A percentile compares a stretch with the other conserved stretches of the same genome.
Conservation (phyloP, 2,329 filamentous ascomycete genomes). For the Periglandula ipomoeae region DNA sequence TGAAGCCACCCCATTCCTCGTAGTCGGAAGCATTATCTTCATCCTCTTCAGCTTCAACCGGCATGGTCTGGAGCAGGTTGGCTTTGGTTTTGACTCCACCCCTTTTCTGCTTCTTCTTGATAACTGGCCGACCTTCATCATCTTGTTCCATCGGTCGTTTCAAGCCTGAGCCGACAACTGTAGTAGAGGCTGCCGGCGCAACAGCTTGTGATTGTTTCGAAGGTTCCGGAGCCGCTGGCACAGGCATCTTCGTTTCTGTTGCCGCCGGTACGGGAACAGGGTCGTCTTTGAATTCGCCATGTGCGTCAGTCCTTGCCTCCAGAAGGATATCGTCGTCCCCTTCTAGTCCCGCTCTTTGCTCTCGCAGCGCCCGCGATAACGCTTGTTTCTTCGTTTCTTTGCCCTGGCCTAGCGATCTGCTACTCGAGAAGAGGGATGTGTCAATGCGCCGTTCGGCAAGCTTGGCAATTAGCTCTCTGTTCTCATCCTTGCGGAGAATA, state of each 20-base stretch:
- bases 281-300: constrained; percentile 18
- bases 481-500: constrained; percentile 93
- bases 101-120: constrained; percentile 73
- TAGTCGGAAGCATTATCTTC: constrained; percentile 25
- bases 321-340: constrained; percentile 47
- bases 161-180: constrained; percentile 61
- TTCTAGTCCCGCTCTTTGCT: constrained; percentile 55
- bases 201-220: neutral
- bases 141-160: constrained; percentile 80
- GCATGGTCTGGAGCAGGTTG: constrained; percentile 33
- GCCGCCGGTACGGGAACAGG: no score
- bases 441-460: constrained; percentile 72
- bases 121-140: constrained; percentile 68
- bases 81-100: constrained; percentile 48
- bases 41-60: constrained; percentile 25
- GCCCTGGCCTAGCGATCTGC: constrained; percentile 63
- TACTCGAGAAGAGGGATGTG: constrained; percentile 71
- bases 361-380: constrained; percentile 53
- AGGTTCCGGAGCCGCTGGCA: no score
- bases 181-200: neutral
- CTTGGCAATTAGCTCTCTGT: constrained; percentile 72
- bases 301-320: constrained; percentile 25
- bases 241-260: constrained; percentile 11
- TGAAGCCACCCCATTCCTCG: constrained; percentile 56
- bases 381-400: constrained; percentile 63